A percentile compares a stretch with the other conserved stretches of the same genome.
These are phyloP conservation scores for Macrophomina phaseolina DNA, from an alignment of 2,329 filamentous ascomycete species.

Conservation along the genomic window DNA sequence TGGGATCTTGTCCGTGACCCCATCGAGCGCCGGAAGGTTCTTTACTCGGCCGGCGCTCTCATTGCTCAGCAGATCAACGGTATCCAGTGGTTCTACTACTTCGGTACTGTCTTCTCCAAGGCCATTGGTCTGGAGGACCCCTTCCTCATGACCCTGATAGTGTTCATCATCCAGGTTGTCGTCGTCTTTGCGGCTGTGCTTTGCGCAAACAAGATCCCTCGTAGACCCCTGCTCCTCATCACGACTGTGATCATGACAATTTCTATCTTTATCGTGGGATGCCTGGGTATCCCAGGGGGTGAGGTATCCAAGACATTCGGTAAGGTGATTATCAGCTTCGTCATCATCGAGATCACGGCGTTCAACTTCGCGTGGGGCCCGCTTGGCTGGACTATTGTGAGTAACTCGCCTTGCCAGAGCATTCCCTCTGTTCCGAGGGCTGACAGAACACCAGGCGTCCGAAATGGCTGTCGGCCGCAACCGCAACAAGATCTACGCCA, in stretches of 20 bases:
- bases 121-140: slow-evolving; percentile 50
- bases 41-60: slow-evolving; percentile 53
- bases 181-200: slow-evolving; percentile 49
- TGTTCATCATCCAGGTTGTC: slow-evolving; percentile 52
- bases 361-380: slow-evolving; percentile 56
- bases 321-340: slow-evolving; percentile 51
- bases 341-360: slow-evolving; percentile 50
- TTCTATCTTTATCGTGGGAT: slow-evolving; percentile 51
- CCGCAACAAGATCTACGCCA: slow-evolving; percentile 54
- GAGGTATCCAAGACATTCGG: slow-evolving; percentile 38
- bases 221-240: slow-evolving; percentile 47
- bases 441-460: slow-evolving; percentile 32
- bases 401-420: background rate
- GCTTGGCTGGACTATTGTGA: slow-evolving; percentile 48
- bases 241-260: slow-evolving; percentile 49
- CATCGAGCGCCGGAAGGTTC: slow-evolving; percentile 54
- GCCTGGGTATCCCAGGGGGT: slow-evolving; percentile 46
- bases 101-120: slow-evolving; percentile 52
- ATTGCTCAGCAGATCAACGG: slow-evolving; percentile 58
- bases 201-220: slow-evolving; percentile 48
- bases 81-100: slow-evolving; percentile 56
- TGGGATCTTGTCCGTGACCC: slow-evolving; percentile 49
- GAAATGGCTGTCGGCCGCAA: slow-evolving; percentile 58
- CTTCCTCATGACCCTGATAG: slow-evolving; percentile 51
- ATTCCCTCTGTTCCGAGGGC: slow-evolving; percentile 28